Evolutionary conservation across 192 early-diverging fungal genomes (phyloP).

Genomic region (Radiomyces spectabilis): DNA sequence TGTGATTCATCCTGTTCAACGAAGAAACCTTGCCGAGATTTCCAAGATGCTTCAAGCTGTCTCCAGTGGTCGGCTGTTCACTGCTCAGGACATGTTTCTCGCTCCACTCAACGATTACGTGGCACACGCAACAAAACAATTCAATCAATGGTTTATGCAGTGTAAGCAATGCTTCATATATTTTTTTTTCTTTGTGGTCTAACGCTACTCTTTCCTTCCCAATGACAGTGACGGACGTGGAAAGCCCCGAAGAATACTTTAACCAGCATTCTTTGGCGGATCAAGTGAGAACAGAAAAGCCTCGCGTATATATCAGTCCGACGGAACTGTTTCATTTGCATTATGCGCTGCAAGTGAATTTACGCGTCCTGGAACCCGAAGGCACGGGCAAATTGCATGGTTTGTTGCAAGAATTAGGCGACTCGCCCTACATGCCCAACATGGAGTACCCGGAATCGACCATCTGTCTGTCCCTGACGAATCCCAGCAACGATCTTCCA

Average conservation of each 20-base stretch:
- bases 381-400: conserved; percentile 59
- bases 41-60: conserved; percentile 95
- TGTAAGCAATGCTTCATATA: neutral
- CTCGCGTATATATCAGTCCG: conserved; percentile 84
- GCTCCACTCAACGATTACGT: conserved; percentile 78
- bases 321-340: conserved; percentile 91
- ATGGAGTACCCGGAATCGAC: conserved; percentile 38
- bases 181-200: neutral
- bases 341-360: conserved; percentile 67
- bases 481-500: conserved; percentile 56
- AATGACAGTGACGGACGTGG: conserved; percentile 64
- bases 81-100: conserved; percentile 60
- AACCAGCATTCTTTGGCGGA: conserved; percentile 87
- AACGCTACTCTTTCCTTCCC: neutral
- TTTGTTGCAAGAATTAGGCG: conserved; percentile 64
- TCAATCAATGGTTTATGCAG: conserved; percentile 77
- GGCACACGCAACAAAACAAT: conserved; percentile 3
- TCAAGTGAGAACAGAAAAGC: conserved; percentile 69
- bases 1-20: conserved; percentile 77
- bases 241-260: conserved; percentile 82
- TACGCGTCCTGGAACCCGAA: conserved; percentile 66
- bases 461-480: conserved; percentile 59
- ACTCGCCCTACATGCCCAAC: conserved; percentile 31
- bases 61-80: conserved; percentile 74
- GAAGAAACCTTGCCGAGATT: conserved; percentile 90